Conservation (phyloP, 805 yeast species). For the Yamadazyma kitorensis region DNA sequence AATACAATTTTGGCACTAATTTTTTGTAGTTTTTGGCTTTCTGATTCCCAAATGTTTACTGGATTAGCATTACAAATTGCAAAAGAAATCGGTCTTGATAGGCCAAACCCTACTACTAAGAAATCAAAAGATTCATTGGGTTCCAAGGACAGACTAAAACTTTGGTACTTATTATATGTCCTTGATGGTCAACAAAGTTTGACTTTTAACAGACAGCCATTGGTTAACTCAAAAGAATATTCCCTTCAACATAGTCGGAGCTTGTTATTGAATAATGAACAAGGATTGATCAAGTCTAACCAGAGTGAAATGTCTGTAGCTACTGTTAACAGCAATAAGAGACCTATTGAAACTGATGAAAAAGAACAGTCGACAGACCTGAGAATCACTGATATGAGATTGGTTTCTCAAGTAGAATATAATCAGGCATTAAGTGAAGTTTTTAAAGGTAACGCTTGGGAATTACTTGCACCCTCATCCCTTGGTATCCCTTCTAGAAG, state of each 20-base stretch:
- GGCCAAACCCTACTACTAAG: conserved; percentile 17
- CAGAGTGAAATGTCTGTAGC: background rate
- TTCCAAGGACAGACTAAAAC: conserved; percentile 48
- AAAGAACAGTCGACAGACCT: conserved; percentile 1
- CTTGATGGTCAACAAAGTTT: conserved; percentile 69
- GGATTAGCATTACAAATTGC: conserved; percentile 69
- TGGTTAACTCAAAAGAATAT: conserved; percentile 48
- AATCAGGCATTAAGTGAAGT: conserved; percentile 61
- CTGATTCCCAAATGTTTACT: conserved; percentile 61
- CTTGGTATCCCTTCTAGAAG: conserved; percentile 69
- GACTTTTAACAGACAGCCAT: conserved; percentile 54
- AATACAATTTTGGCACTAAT: conserved; percentile 62
- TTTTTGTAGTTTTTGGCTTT: conserved; percentile 67
- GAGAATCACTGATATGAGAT: conserved; percentile 47
- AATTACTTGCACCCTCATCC: conserved; percentile 52
- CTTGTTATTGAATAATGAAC: conserved; percentile 22
- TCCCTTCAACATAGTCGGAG: conserved; percentile 41
- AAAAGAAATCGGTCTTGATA: conserved; percentile 47
- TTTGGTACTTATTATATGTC: conserved; percentile 66
- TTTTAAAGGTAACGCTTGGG: conserved; percentile 60
- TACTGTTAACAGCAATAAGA: background rate
- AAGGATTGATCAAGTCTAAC: conserved; percentile 3
- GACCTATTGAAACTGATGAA: background rate
- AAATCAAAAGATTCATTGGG: conserved; percentile 1
- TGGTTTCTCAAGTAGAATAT: conserved; percentile 66